phyloP scores from a whole-genome alignment of 2,329 filamentous ascomycete species.

The Endocalyx cinctus region DNA sequence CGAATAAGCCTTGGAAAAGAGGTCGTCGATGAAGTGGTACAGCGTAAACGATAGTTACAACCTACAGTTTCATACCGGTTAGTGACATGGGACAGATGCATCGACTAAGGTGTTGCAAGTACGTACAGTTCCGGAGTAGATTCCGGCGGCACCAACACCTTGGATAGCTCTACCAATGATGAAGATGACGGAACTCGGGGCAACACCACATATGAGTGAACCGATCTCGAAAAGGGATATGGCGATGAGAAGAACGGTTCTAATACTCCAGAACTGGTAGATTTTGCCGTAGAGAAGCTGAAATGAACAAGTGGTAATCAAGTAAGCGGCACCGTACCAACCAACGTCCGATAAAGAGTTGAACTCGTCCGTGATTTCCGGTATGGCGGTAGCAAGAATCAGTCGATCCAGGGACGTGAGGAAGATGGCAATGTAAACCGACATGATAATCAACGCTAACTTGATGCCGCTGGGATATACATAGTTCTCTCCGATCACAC shows the following conservation, averaged over 20 bases:
- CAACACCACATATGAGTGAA: constrained; percentile 35
- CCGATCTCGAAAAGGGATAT: constrained; percentile 34
- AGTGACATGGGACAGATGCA: constrained; percentile 13
- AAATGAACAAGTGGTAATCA: constrained; percentile 32
- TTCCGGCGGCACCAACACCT: constrained; percentile 33
- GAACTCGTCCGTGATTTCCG: constrained; percentile 34
- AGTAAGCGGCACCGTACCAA: constrained; percentile 35
- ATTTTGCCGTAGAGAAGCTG: constrained; percentile 37
- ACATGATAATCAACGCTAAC: constrained; percentile 28
- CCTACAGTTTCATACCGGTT: constrained; percentile 9
- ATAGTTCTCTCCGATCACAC: constrained; percentile 14
- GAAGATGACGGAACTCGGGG: constrained; percentile 33
- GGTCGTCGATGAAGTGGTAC: constrained; percentile 30
- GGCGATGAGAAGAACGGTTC: constrained; percentile 25
- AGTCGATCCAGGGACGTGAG: constrained; percentile 34
- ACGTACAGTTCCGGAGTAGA: constrained; percentile 32
- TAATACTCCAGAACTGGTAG: constrained; percentile 34
- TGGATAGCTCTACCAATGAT: constrained; percentile 37
- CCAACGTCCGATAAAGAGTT: constrained; percentile 32
- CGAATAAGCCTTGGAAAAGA: constrained; percentile 30
- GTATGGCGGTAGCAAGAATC: constrained; percentile 35
- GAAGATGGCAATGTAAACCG: constrained; percentile 33
- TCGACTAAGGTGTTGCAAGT: background rate
- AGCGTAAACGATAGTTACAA: constrained; percentile 29
- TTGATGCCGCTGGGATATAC: constrained; percentile 30